phyloP scores from a whole-genome alignment of 306 rosid genomes.

The Rosa rugosa region DNA sequence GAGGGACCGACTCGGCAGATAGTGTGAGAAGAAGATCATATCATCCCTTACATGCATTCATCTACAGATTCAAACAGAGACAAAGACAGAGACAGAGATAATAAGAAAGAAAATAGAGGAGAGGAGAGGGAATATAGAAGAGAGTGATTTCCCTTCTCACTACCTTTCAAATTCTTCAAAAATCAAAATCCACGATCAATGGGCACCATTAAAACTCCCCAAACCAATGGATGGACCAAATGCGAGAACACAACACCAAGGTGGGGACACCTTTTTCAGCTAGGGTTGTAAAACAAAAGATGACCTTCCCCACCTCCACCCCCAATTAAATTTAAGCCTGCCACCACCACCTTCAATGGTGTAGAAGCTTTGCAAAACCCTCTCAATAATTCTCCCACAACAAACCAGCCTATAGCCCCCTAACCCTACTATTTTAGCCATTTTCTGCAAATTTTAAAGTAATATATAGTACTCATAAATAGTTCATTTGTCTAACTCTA shows the following conservation, averaged over 20 bases:
- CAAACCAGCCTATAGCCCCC: conserved; percentile 5
- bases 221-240: conserved; percentile 43
- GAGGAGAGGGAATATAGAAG: neutral
- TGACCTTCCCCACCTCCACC: conserved; percentile 12
- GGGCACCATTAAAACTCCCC: conserved; percentile 28
- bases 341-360: conserved; percentile 43
- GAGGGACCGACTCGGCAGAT: conserved; percentile 4
- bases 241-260: neutral
- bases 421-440: neutral
- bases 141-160: neutral
- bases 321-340: conserved; percentile 7
- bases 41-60: neutral
- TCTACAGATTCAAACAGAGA: neutral
- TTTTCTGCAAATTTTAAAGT: neutral
- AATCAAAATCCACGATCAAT: conserved; percentile 9
- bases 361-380: neutral
- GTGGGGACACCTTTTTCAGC: conserved; percentile 23
- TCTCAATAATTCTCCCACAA: conserved; percentile 31
- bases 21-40: neutral
- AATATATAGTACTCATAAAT: neutral
- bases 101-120: neutral
- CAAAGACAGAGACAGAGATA: neutral
- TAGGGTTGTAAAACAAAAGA: conserved; percentile 9
- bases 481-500: neutral
- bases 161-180: conserved; percentile 13